Base-by-base conservation (phyloP, 192 early-diverging fungal species). In the Kappamyces sp. region DNA sequence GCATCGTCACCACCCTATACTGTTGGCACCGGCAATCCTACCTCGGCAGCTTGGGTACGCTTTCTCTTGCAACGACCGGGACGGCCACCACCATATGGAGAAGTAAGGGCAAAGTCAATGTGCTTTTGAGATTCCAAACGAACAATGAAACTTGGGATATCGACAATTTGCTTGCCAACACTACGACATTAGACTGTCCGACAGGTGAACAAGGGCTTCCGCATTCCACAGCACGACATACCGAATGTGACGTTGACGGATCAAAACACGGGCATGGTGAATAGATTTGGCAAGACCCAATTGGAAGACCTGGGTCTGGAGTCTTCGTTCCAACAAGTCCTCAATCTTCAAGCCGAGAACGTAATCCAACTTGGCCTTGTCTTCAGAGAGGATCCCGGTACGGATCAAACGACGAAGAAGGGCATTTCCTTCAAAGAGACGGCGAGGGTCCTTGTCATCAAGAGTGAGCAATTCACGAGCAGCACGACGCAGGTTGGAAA, bases 401-500 rank as follows among this genome's bases (percentile, higher is more conserved):
- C 93, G 90, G 66, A 98, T 95, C 74, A 98, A 83, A 68, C 95
- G 89, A 65, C 95, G 89, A 80, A 98, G 95, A 60, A 98, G 86
- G 40, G 94, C 95, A 77, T 98, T 98, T 80, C 95, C 95, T 84
- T 96, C 95, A 71, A 96, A 98, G 60, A 96, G 86, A 78, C 95
- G 93, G 61, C 89, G 86, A 66, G 95, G 89, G 77, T 95, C 91
- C 86, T 95, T 95, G 69, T 84, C 86, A 57, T 94, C 91, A 57
- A 96, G 81, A 57, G 90, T 96, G 65, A 98, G 82, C 61, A 98
- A 88, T 80, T 98, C 94, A 95, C 95, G 92, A 65, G 95, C 95
- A 62, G 95, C 95, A 96, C 95, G 95, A 84, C 95, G 95, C 69
- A 98, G 94, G 80, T 96, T 94, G 79, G 95, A 98, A 64, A 98